phyloP scores from a whole-genome alignment of 2,329 filamentous ascomycete species.

The Cladosporium sp. region DNA sequence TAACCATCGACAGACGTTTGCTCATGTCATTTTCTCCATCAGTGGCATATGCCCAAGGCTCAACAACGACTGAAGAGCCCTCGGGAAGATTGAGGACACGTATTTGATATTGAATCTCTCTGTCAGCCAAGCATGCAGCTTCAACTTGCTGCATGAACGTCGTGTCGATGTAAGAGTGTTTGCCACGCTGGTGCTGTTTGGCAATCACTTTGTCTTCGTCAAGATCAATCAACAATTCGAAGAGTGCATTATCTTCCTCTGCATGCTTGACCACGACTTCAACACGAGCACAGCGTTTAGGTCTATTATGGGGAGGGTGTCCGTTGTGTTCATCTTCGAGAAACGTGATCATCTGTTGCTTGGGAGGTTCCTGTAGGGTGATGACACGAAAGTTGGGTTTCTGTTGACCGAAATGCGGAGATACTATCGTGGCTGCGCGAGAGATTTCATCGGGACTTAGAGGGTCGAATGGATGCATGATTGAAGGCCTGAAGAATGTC shows the following conservation, averaged over 20 bases:
- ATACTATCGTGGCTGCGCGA: conserved; percentile 44
- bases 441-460: conserved; percentile 35
- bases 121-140: conserved; percentile 36
- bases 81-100: conserved; percentile 53
- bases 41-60: conserved; percentile 43
- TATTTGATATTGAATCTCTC: conserved; percentile 50
- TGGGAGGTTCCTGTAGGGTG: conserved; percentile 29
- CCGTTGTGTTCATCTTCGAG: conserved; percentile 24
- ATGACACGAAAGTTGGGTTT: conserved; percentile 44
- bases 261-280: background rate
- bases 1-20: conserved; percentile 35
- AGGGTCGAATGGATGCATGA: conserved; percentile 12
- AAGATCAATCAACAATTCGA: conserved; percentile 11
- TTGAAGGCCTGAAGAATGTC: background rate
- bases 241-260: conserved; percentile 4
- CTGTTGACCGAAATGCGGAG: conserved; percentile 59
- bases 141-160: conserved; percentile 52
- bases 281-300: conserved; percentile 10
- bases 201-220: conserved; percentile 3
- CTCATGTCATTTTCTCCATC: conserved; percentile 11
- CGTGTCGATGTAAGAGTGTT: conserved; percentile 36
- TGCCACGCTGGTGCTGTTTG: conserved; percentile 10
- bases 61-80: conserved; percentile 42
- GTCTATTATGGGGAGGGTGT: background rate
- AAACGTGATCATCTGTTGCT: conserved; percentile 24